Percentiles rank a stretch among this genome's conserved stretches.
These are phyloP conservation scores for Scenedesmus sp. DNA, from an alignment of 163 green algal genomes.

Conservation along the genomic window DNA sequence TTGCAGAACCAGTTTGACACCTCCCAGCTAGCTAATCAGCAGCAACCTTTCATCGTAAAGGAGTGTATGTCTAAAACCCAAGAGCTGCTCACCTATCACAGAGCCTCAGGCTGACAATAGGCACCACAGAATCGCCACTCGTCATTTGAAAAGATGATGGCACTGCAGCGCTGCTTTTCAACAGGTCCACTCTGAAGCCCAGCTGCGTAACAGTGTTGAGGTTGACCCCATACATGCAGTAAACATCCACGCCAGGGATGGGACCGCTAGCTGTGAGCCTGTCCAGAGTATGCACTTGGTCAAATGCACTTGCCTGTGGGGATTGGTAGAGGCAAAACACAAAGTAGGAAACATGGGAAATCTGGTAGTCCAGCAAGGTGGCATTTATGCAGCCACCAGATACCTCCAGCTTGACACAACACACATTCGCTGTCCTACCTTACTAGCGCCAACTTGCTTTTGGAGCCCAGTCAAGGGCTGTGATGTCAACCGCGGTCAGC, in stretches of 20 bases:
- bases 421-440: too few relatives aligned
- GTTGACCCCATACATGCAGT: neutral
- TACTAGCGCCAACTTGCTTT: too few relatives aligned
- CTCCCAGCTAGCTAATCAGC: too few relatives aligned
- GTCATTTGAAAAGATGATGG: neutral
- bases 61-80: neutral
- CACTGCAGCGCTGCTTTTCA: neutral
- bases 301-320: neutral
- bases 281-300: neutral
- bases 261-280: neutral
- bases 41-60: too few relatives aligned
- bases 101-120: neutral
- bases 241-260: neutral
- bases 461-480: too few relatives aligned
- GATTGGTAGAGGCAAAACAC: too few relatives aligned
- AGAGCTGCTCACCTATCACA: neutral
- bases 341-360: neutral
- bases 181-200: neutral
- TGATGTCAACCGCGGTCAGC: too few relatives aligned
- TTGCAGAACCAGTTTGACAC: fast-evolving
- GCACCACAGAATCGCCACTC: neutral
- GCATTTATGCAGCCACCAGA: too few relatives aligned
- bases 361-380: neutral
- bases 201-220: neutral
- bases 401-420: too few relatives aligned